Evolutionary conservation across 1,284 basidiomycete species (phyloP).

Genomic region (Apiotrichum mycotoxinovorans): DNA sequence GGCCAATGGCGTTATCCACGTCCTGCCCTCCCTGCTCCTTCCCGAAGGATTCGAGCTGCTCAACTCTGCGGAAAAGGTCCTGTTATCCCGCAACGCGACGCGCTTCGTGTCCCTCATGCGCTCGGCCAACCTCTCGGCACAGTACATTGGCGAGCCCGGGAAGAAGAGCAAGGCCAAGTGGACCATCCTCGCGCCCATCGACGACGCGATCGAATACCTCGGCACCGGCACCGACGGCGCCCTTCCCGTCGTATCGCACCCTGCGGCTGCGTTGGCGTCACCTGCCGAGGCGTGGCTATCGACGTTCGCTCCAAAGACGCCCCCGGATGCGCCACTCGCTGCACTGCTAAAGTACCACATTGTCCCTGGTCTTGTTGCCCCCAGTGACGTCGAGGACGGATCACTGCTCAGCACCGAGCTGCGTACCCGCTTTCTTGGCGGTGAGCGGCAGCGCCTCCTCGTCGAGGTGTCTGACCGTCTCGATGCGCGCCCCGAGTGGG

Average conservation of each 20-base stretch:
- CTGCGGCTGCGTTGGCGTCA: no score
- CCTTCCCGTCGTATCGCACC: no score
- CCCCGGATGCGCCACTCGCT: conserved; percentile 34
- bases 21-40: conserved; percentile 76
- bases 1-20: conserved; percentile 91
- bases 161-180: conserved; percentile 52
- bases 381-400: conserved; percentile 66
- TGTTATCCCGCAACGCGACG: conserved; percentile 73
- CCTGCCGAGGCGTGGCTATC: background rate
- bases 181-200: conserved; percentile 83
- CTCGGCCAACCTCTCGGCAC: conserved; percentile 66
- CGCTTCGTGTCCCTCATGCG: conserved; percentile 84
- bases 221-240: background rate
- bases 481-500: conserved; percentile 49
- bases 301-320: background rate
- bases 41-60: conserved; percentile 72
- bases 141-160: conserved; percentile 61
- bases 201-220: conserved; percentile 66
- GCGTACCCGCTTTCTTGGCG: conserved; percentile 62
- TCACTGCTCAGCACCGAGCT: conserved; percentile 76
- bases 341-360: conserved; percentile 68
- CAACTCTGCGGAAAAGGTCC: conserved; percentile 75
- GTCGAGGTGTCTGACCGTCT: conserved; percentile 59
- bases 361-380: conserved; percentile 68
- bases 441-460: conserved; percentile 66